phyloP scores from a whole-genome alignment of 2,329 filamentous ascomycete genomes.

The Thelonectria discophora region DNA sequence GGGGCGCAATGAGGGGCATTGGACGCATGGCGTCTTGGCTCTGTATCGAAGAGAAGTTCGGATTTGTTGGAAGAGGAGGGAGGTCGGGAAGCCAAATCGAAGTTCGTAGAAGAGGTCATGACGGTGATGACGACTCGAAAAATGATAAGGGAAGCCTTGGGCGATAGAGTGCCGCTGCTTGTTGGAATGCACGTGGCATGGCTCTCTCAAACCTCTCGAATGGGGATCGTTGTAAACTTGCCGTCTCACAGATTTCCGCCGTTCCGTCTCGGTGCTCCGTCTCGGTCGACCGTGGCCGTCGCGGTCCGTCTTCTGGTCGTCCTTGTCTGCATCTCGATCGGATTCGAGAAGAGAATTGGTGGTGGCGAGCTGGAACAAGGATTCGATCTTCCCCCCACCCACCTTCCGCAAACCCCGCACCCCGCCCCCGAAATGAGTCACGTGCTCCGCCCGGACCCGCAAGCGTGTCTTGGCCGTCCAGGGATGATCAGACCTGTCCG shows the following conservation, averaged over 20 bases:
- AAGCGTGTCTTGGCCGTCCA: conserved; percentile 12
- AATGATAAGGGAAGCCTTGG: background rate
- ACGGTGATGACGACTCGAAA: background rate
- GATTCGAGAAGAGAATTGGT: background rate
- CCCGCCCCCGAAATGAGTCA: conserved; percentile 30
- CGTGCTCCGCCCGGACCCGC: conserved; percentile 36
- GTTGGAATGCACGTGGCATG: background rate
- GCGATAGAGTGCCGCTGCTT: background rate
- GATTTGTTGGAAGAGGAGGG: conserved; percentile 9
- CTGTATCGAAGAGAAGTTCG: conserved; percentile 8
- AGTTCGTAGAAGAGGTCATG: background rate
- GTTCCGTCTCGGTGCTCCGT: background rate
- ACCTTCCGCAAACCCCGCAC: conserved; percentile 10
- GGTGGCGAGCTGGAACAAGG: conserved; percentile 1
- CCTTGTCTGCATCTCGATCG: conserved; percentile 1
- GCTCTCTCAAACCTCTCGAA: conserved; percentile 10
- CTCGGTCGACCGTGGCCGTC: conserved; percentile 5
- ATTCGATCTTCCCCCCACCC: conserved; percentile 16
- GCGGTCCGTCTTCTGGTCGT: background rate
- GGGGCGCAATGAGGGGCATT: conserved; percentile 4
- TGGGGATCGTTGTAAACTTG: background rate
- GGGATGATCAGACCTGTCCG: conserved; percentile 1
- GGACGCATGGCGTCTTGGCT: conserved; percentile 24
- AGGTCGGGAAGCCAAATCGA: background rate
- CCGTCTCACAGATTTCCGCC: background rate